phyloP scores from a whole-genome alignment of 2,329 filamentous ascomycete genomes.

The Cladosporium cucumerinum region DNA sequence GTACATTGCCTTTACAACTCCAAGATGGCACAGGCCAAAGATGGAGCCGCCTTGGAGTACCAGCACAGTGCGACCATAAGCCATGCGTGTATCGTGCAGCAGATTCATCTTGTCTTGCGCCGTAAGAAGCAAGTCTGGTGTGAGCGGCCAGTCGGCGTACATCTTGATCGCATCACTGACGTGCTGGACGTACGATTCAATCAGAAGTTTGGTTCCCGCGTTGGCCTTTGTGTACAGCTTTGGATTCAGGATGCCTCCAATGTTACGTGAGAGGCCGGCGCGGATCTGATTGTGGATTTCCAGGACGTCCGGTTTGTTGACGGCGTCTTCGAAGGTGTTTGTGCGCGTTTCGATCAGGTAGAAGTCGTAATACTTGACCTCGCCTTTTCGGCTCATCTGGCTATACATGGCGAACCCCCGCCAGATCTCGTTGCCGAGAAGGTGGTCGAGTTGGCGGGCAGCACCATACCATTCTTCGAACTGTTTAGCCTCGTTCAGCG shows the following conservation, averaged over 20 bases:
- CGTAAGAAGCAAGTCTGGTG: conserved; percentile 34
- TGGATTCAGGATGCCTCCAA: conserved; percentile 84
- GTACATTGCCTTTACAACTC: conserved; percentile 84
- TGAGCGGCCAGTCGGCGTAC: conserved; percentile 64
- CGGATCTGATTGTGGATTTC: conserved; percentile 75
- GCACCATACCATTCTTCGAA: conserved; percentile 86
- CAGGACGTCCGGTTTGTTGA: conserved; percentile 58
- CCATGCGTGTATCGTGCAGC: conserved; percentile 80
- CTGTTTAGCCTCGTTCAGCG: conserved; percentile 16
- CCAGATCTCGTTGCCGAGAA: conserved; percentile 79
- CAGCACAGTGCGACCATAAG: conserved; percentile 80
- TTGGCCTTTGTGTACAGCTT: conserved; percentile 81
- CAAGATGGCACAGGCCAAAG: conserved; percentile 85
- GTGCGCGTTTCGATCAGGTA: conserved; percentile 75
- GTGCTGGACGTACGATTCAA: conserved; percentile 85
- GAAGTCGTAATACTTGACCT: conserved; percentile 68
- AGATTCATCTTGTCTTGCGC: conserved; percentile 76
- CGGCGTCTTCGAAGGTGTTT: conserved; percentile 30
- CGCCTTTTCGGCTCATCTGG: conserved; percentile 58
- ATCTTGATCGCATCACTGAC: conserved; percentile 78
- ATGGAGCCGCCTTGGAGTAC: conserved; percentile 88
- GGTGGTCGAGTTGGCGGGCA: conserved; percentile 61
- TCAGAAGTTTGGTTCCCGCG: conserved; percentile 82
- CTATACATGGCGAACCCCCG: conserved; percentile 58
- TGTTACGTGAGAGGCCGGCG: conserved; percentile 72